Evolutionary conservation across 768 basidiomycete genomes (phyloP), one percentile per base, ranked within the genome.

Genomic region (Russula vinacea): DNA sequence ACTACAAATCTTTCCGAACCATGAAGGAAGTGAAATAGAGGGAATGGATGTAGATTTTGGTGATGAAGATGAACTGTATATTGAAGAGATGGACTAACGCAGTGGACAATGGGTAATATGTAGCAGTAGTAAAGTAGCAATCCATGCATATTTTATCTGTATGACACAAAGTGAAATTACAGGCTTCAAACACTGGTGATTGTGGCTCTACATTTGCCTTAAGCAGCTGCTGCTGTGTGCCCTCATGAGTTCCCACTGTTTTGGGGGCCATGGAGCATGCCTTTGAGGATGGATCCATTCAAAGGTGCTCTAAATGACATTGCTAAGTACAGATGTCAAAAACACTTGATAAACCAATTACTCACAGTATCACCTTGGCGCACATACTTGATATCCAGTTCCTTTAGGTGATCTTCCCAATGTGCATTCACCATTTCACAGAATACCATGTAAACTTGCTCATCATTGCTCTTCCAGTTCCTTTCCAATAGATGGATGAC

Each of bases 1-100:
- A 44, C 75, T 98, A 37, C 74, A 81, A 35, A 84, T 96, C 56
- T 71, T 89, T 32, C 89, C 94, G 13, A 98, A 98, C 74, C 96
- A 98, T 72, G 84, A 87, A 70, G 81, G 81, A 40, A 74, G 61
- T 24, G 76, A 72, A 17, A 75, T 71, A 4, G 84, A 84, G 2
- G 78, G 77, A 47, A 80, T 83, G 76, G 78, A 81, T 54, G 80
- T 90, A 73, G 88, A 92, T 68, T 76, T 82, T 64, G 81, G 83
- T 65, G 81, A 84, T 40, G 79, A 78, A 37, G 81, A 83, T 49
- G 80, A 80, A 59, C 77, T 81, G 58, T 83, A 89, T 55, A 84
- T 92, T 53, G 89, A 90, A 71, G 88, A 87, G 70, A 83, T 90
- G 83, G 82, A 84, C 66, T 83, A 72, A 0, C 19, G 9, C 2